Percentiles rank a stretch among this genome's conserved stretches.
These are phyloP conservation scores for Aspergillus homomorphus DNA, from an alignment of 495 filamentous ascomycete genomes.

Conservation along the genomic window DNA sequence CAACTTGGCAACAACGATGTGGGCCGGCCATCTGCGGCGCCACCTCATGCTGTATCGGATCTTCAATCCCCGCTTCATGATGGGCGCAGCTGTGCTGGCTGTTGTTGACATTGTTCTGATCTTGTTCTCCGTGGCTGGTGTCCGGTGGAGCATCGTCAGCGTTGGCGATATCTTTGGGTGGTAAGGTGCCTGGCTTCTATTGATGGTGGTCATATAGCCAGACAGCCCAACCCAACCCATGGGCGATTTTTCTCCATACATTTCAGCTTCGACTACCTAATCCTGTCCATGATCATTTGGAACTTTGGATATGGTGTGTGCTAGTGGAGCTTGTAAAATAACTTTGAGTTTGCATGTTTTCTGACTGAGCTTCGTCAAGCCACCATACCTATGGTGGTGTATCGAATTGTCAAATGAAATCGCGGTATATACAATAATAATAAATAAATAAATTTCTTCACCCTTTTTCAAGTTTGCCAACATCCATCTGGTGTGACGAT, in stretches of 20 bases:
- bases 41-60: slow-evolving; percentile 98
- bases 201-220: not conserved
- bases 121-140: slow-evolving; percentile 63
- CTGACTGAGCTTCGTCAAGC: too few relatives aligned
- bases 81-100: slow-evolving; percentile 66
- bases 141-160: slow-evolving; percentile 69
- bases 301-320: not conserved
- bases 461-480: too few relatives aligned
- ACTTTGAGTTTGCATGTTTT: not conserved
- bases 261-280: not conserved
- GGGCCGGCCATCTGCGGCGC: slow-evolving; percentile 78
- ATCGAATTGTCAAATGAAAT: too few relatives aligned
- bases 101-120: slow-evolving; percentile 74
- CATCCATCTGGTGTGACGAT: too few relatives aligned
- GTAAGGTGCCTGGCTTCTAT: slow-evolving; percentile 21
- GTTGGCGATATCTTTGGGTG: slow-evolving; percentile 90
- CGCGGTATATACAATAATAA: not conserved
- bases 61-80: slow-evolving; percentile 87
- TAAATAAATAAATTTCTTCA: too few relatives aligned
- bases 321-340: not conserved
- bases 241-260: not conserved
- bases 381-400: too few relatives aligned
- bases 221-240: not conserved
- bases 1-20: slow-evolving; percentile 77
- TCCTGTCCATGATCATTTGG: too few relatives aligned